Conservation (phyloP, 192 early-diverging fungal genomes). For the Mycoemilia scoparia region DNA sequence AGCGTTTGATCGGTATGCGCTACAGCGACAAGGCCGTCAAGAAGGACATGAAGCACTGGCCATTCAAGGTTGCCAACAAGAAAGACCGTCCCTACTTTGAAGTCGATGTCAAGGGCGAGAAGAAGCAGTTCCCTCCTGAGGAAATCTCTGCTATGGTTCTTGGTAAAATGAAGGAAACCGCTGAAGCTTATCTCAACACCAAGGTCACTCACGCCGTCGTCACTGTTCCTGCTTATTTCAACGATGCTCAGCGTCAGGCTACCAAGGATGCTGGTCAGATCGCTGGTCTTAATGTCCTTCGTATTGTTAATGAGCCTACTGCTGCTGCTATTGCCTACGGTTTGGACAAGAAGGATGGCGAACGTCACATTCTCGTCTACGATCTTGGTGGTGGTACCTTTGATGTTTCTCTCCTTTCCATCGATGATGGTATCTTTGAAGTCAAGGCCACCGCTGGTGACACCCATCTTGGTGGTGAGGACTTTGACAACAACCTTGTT, state of each 20-base stretch:
- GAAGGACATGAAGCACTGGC: conserved; percentile 86
- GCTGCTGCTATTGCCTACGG: conserved; percentile 94
- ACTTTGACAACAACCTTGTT: conserved; percentile 92
- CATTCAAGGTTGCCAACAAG: conserved; percentile 75
- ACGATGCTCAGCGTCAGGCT: conserved; percentile 88
- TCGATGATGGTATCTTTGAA: conserved; percentile 92
- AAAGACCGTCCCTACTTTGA: conserved; percentile 66
- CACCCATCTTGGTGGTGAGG: conserved; percentile 95
- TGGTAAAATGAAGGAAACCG: conserved; percentile 85
- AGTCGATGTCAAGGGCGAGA: conserved; percentile 70
- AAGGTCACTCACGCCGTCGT: conserved; percentile 86
- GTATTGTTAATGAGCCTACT: conserved; percentile 88
- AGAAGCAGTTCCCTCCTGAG: conserved; percentile 77
- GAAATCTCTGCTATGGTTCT: conserved; percentile 97
- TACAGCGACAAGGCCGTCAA: conserved; percentile 83
- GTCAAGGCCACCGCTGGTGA: conserved; percentile 91
- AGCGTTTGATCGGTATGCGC: conserved; percentile 79
- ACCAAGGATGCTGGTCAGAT: conserved; percentile 81
- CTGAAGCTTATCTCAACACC: conserved; percentile 69
- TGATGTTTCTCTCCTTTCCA: conserved; percentile 92
- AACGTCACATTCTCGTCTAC: conserved; percentile 86
- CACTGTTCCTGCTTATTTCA: conserved; percentile 96
- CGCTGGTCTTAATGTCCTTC: conserved; percentile 63
- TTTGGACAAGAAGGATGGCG: conserved; percentile 75
- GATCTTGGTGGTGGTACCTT: conserved; percentile 97